phyloP scores from a whole-genome alignment of 345 rosid species.

The Rhodamnia argentea region DNA sequence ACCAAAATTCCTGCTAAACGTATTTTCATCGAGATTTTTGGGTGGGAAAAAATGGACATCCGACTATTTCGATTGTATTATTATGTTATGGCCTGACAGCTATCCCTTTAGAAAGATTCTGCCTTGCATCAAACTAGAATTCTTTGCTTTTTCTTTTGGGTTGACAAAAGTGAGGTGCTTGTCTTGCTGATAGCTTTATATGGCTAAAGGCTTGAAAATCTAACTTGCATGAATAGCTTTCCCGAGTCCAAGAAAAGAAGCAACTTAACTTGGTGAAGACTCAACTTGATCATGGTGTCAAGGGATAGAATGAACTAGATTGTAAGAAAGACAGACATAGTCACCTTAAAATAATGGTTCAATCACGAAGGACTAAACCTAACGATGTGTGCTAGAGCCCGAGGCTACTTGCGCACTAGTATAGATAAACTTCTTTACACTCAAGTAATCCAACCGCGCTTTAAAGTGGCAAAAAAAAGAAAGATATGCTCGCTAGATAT shows the following conservation, averaged over 20 bases:
- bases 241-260: neutral
- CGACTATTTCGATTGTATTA: neutral
- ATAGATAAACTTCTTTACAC: too few species aligned
- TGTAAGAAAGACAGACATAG: neutral
- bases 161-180: neutral
- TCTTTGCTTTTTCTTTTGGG: neutral
- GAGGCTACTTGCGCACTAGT: neutral
- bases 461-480: neutral
- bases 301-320: neutral
- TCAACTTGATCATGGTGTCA: neutral
- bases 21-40: neutral
- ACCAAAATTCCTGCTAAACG: neutral
- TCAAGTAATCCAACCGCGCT: neutral
- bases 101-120: neutral
- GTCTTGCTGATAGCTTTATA: too few species aligned
- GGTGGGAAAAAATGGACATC: neutral
- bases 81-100: neutral
- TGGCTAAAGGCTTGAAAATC: neutral
- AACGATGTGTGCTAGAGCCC: neutral
- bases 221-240: neutral
- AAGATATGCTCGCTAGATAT: neutral
- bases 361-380: neutral
- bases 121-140: accelerated
- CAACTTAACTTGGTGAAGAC: neutral
- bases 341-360: neutral